A percentile compares a stretch with the other conserved stretches of the same genome.
phyloP scores from a whole-genome alignment of 345 rosid genomes.

The Brassica carinata region DNA sequence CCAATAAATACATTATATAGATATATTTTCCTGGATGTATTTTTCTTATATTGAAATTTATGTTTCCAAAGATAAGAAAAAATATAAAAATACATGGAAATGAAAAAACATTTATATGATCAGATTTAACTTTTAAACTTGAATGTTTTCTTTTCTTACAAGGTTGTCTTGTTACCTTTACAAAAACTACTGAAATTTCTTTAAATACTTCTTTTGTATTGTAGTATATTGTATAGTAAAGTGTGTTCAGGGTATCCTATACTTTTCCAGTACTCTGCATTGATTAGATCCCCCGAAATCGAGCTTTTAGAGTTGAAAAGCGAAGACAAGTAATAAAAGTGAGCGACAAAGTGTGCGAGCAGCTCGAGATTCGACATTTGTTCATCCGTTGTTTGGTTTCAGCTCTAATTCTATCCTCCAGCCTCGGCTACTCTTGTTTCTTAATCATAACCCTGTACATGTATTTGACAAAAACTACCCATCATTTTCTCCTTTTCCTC shows the following conservation, averaged over 20 bases:
- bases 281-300: not conserved
- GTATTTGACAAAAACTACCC: slow-evolving; percentile 29
- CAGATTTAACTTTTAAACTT: not conserved
- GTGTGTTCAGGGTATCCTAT: not conserved
- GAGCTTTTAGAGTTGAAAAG: slow-evolving; percentile 16
- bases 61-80: not conserved
- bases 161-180: not conserved
- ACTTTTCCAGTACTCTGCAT: not conserved
- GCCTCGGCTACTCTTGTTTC: slow-evolving; percentile 1
- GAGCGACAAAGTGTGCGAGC: slow-evolving; percentile 36
- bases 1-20: too few relatives aligned
- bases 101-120: not conserved
- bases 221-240: not conserved
- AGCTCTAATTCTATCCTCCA: not conserved
- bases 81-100: not conserved
- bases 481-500: slow-evolving; percentile 18
- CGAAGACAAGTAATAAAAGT: slow-evolving; percentile 26
- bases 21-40: not conserved
- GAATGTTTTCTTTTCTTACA: not conserved
- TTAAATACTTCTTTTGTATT: not conserved
- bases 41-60: not conserved
- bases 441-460: not conserved
- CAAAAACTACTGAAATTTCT: not conserved
- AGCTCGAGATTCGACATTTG: slow-evolving; percentile 39
- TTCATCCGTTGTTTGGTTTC: slow-evolving; percentile 31